A percentile compares a stretch with the other conserved stretches of the same genome.
phyloP scores from a whole-genome alignment of 768 basidiomycete genomes.

The Boletus subcaerulescens region DNA sequence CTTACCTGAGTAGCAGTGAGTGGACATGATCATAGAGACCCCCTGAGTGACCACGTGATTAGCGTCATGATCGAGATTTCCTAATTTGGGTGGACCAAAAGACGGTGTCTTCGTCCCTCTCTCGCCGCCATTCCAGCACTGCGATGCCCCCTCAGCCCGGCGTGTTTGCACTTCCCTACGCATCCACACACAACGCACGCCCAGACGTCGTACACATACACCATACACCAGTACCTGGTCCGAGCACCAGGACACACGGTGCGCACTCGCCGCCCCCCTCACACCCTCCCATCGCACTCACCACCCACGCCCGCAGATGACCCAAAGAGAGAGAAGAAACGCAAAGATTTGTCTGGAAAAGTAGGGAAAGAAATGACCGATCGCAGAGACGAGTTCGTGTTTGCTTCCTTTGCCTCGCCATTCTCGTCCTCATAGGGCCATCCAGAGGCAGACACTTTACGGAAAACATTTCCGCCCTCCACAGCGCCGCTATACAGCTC shows the following conservation, averaged over 20 bases:
- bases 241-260: constrained; percentile 44
- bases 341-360: constrained; percentile 68
- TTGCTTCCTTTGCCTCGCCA: background rate
- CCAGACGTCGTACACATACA: constrained; percentile 38
- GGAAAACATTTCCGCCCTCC: constrained; percentile 61
- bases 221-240: constrained; percentile 41
- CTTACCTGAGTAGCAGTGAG: background rate
- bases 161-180: constrained; percentile 60
- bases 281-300: constrained; percentile 27
- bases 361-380: constrained; percentile 72
- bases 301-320: constrained; percentile 36
- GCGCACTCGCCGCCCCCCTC: constrained; percentile 5
- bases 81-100: constrained; percentile 20
- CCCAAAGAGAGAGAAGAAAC: constrained; percentile 59
- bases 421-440: constrained; percentile 11
- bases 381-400: constrained; percentile 68
- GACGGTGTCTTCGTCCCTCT: background rate
- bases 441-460: constrained; percentile 56
- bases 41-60: constrained; percentile 12
- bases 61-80: constrained; percentile 24
- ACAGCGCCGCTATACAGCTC: constrained; percentile 57
- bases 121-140: background rate
- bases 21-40: background rate
- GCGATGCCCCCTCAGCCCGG: constrained; percentile 70
- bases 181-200: constrained; percentile 44